Evolutionary conservation across 257 asterid genomes (phyloP), one percentile per base, ranked within the genome.

Genomic region (Solanum habrochaites): DNA sequence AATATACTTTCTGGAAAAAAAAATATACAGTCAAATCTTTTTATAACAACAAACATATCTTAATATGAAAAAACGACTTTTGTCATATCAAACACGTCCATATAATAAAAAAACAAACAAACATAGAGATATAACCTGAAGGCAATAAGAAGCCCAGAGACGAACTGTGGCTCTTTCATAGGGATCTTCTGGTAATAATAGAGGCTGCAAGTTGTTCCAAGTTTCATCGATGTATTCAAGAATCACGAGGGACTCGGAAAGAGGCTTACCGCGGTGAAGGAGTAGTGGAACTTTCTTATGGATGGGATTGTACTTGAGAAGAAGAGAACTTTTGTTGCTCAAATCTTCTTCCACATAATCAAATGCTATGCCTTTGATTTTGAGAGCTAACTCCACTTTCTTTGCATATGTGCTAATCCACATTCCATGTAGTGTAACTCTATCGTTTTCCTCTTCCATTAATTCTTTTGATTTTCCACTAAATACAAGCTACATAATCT

Each of bases 341-440:
- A 90, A 70, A 89, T 93, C 87, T 85, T 93, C 93, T 84, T 91
- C 92, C 1, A 93, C 90, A 56, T 90, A 91, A 4, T 88, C 91
- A 81, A 47, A 93, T 11, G 91, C 69, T 45, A 90, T 88, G 64
- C 94, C 93, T 89, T 93, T 93, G 88, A 91, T 74, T 77, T 91
- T 91, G 78, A 92, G 90, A 85, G 94, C 94, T 70, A 92, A 84
- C 72, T 91, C 91, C 16, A 93, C 93, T 82, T 89, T 90, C 89
- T 89, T 88, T 4, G 52, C 87, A 70, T 72, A 93, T 73, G 90
- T 82, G 91, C 93, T 93, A n/a, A 86, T 73, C 92, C 92, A 90
- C 58, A 71, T 83, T 52, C 92, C 95, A 80, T 90, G 89, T 10
- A 91, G 86, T 83, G 60, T 35, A 42, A 91, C 91, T 10, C 32